Conservation (phyloP, 2,329 filamentous ascomycete species). For the Pseudocercospora fijiensis region DNA sequence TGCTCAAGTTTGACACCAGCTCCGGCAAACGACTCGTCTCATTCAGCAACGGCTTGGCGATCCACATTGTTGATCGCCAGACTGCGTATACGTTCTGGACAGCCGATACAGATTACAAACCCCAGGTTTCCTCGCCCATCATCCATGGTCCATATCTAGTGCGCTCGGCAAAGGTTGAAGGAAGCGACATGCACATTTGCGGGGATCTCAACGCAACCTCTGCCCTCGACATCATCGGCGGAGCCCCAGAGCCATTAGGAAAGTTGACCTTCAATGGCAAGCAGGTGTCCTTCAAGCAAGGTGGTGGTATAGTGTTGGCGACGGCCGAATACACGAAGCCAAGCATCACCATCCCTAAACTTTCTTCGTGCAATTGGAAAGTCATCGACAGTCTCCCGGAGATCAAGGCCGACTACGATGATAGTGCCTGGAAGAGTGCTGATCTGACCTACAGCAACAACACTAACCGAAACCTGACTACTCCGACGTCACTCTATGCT, state of each 20-base stretch:
- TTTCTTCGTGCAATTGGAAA: constrained; percentile 64
- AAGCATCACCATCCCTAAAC: constrained; percentile 55
- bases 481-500: constrained; percentile 63
- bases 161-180: constrained; percentile 57
- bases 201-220: constrained; percentile 73
- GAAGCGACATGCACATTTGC: constrained; percentile 59
- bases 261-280: constrained; percentile 63
- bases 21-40: constrained; percentile 54
- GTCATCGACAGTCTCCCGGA: constrained; percentile 71
- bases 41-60: constrained; percentile 50
- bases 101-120: constrained; percentile 48
- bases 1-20: constrained; percentile 58
- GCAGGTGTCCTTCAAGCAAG: constrained; percentile 34
- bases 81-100: constrained; percentile 70
- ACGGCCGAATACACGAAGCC: constrained; percentile 54
- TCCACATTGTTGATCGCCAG: constrained; percentile 64
- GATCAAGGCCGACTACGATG: constrained; percentile 62
- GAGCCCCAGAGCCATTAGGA: constrained; percentile 52
- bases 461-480: constrained; percentile 55
- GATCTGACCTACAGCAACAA: constrained; percentile 62
- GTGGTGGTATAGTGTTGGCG: constrained; percentile 50
- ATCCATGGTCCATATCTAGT: constrained; percentile 66
- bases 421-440: constrained; percentile 64
- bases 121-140: constrained; percentile 47
- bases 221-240: constrained; percentile 66